Conservation (phyloP, 2,329 filamentous ascomycete genomes). For the Rutstroemia sp. region DNA sequence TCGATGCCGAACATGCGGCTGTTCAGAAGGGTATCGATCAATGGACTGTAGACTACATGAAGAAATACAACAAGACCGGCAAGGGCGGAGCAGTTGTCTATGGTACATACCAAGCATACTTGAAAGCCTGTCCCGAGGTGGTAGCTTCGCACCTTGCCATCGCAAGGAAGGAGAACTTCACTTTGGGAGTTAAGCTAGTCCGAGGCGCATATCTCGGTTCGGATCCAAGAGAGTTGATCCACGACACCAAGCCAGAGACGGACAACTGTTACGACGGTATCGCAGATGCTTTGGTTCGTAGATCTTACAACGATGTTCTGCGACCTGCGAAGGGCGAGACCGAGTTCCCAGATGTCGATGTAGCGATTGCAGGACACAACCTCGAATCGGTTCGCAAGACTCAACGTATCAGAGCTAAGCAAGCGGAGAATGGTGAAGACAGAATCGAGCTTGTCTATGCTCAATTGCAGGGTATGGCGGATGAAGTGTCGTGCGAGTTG, state of each 20-base stretch:
- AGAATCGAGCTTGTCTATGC: constrained; percentile 52
- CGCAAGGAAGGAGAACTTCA: constrained; percentile 54
- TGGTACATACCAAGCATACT: constrained; percentile 72
- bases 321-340: constrained; percentile 33
- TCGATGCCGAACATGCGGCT: constrained; percentile 78
- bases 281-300: constrained; percentile 57
- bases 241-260: constrained; percentile 64
- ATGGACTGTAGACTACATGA: constrained; percentile 72
- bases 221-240: constrained; percentile 63
- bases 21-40: constrained; percentile 74
- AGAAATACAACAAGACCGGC: constrained; percentile 60
- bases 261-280: constrained; percentile 68
- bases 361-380: constrained; percentile 83
- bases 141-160: constrained; percentile 52
- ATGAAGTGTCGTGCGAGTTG: constrained; percentile 72
- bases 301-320: constrained; percentile 51
- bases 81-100: constrained; percentile 63
- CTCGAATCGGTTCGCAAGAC: constrained; percentile 57
- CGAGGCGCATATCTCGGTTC: constrained; percentile 66
- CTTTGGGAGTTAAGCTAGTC: constrained; percentile 67
- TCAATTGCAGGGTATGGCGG: constrained; percentile 92
- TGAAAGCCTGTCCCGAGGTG: constrained; percentile 52
- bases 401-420: constrained; percentile 42
- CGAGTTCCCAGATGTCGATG: constrained; percentile 47
- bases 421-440: constrained; percentile 30